Conservation (phyloP, 371 early-diverging fungal genomes). For the Aphelidium insulamus region DNA sequence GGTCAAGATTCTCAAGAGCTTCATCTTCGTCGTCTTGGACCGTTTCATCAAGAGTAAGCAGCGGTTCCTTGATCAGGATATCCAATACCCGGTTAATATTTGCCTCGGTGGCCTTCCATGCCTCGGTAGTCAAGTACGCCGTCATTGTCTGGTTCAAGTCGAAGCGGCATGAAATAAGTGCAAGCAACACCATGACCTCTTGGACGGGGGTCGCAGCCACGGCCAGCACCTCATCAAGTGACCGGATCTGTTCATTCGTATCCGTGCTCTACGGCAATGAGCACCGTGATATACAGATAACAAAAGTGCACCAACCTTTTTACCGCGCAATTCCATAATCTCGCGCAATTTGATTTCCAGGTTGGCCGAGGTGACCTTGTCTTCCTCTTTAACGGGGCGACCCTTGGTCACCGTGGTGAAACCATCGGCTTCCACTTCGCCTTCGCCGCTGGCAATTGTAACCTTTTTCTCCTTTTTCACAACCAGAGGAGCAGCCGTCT, state of each 20-base stretch:
- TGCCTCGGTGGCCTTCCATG: slow-evolving; percentile 55
- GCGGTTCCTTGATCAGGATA: slow-evolving; percentile 41
- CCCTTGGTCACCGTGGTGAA: slow-evolving; percentile 70
- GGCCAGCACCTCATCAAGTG: slow-evolving; percentile 37
- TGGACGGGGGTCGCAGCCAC: slow-evolving; percentile 53
- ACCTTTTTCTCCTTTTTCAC: slow-evolving; percentile 1
- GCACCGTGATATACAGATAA: neutral
- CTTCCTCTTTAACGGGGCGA: slow-evolving; percentile 16
- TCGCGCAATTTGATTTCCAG: slow-evolving; percentile 59
- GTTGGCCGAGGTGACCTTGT: slow-evolving; percentile 38
- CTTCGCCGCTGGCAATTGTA: slow-evolving; percentile 4
- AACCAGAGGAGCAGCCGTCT: slow-evolving; percentile 5
- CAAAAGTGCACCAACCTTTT: slow-evolving; percentile 36
- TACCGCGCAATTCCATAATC: slow-evolving; percentile 67
- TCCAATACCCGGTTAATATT: slow-evolving; percentile 46
- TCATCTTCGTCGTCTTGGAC: slow-evolving; percentile 37
- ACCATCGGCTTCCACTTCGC: slow-evolving; percentile 31
- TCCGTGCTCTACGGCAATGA: slow-evolving; percentile 40
- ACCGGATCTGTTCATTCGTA: slow-evolving; percentile 44
- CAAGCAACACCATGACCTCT: slow-evolving; percentile 58
- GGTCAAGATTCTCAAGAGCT: slow-evolving; percentile 36
- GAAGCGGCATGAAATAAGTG: slow-evolving; percentile 73
- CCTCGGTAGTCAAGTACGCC: slow-evolving; percentile 42
- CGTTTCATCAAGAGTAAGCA: slow-evolving; percentile 33
- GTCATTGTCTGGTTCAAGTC: slow-evolving; percentile 43